These are phyloP conservation scores for Dittrichia graveolens DNA, from an alignment of 129 eudicot genomes.

Conservation along the genomic window DNA sequence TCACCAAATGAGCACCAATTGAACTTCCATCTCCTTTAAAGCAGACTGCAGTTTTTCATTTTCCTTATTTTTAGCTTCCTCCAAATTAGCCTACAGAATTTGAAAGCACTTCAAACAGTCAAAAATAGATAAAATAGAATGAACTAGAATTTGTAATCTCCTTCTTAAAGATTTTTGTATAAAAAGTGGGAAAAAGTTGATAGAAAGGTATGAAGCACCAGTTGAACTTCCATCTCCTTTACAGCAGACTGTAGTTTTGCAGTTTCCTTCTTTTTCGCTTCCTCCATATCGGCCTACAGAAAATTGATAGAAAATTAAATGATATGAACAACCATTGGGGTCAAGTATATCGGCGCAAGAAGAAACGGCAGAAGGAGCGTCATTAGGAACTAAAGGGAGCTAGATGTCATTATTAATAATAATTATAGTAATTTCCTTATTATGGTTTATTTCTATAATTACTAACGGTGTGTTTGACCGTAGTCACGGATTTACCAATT, in stretches of 20 bases:
- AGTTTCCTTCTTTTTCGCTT: conserved; percentile 59
- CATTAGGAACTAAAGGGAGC: no score
- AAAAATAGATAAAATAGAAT: neutral
- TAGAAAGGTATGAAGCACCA: conserved; percentile 16
- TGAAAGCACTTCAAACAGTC: conserved; percentile 6
- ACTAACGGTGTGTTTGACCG: no score
- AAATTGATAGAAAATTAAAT: neutral
- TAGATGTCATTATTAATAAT: no score
- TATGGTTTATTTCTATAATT: no score
- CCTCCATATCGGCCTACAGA: conserved; percentile 57
- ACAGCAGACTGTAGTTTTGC: conserved; percentile 51
- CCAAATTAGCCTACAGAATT: conserved; percentile 33
- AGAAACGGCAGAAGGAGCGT: no score
- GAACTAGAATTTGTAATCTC: neutral
- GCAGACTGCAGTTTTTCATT: conserved; percentile 29
- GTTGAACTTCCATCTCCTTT: conserved; percentile 44
- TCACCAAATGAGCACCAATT: conserved; percentile 27
- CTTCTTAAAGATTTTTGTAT: neutral
- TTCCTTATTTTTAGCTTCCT: conserved; percentile 34
- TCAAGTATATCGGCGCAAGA: no score
- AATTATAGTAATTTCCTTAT: no score
- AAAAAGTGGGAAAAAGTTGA: conserved; percentile 10
- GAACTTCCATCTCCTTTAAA: conserved; percentile 41
- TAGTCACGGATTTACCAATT: no score
- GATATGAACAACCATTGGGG: no score